Evolutionary conservation across 306 rosid genomes (phyloP).

Genomic region (Glycyrrhiza uralensis): DNA sequence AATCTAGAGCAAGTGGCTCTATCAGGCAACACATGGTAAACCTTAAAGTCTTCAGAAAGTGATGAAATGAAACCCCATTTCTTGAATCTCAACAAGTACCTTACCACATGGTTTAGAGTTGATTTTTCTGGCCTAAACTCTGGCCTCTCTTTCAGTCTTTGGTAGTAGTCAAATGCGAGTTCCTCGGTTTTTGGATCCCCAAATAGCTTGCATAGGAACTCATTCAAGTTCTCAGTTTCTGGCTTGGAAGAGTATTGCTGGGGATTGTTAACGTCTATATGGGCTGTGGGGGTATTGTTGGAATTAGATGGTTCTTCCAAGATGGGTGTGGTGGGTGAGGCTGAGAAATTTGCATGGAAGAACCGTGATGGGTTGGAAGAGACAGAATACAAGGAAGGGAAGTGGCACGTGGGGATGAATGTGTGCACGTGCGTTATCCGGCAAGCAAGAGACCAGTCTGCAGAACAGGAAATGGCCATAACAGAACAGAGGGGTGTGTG

Average conservation of each 20-base stretch:
- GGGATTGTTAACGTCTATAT: constrained; percentile 20
- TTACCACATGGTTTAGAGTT: constrained; percentile 43
- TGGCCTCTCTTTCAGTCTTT: constrained; percentile 45
- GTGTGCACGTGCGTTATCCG: neutral
- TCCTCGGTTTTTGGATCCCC: constrained; percentile 42
- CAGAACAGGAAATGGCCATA: constrained; percentile 53
- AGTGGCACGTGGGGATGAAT: constrained; percentile 28
- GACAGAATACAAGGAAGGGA: constrained; percentile 29
- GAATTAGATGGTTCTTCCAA: constrained; percentile 43
- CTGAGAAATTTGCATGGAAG: constrained; percentile 37
- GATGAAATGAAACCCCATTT: constrained; percentile 46
- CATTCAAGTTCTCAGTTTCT: constrained; percentile 38
- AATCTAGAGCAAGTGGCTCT: constrained; percentile 47
- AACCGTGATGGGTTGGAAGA: constrained; percentile 30
- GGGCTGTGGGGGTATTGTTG: constrained; percentile 27
- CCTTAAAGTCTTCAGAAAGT: constrained; percentile 46
- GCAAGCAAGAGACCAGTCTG: constrained; percentile 53
- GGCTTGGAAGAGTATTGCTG: constrained; percentile 22
- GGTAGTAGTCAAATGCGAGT: constrained; percentile 50
- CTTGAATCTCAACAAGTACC: constrained; percentile 59
- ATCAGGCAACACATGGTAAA: constrained; percentile 55
- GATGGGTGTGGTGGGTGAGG: constrained; percentile 47
- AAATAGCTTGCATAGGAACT: constrained; percentile 47
- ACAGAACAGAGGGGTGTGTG: too few relatives aligned
- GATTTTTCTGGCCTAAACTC: constrained; percentile 53